Evolutionary conservation across 768 basidiomycete species (phyloP).

Genomic region (Inosperma sp.): DNA sequence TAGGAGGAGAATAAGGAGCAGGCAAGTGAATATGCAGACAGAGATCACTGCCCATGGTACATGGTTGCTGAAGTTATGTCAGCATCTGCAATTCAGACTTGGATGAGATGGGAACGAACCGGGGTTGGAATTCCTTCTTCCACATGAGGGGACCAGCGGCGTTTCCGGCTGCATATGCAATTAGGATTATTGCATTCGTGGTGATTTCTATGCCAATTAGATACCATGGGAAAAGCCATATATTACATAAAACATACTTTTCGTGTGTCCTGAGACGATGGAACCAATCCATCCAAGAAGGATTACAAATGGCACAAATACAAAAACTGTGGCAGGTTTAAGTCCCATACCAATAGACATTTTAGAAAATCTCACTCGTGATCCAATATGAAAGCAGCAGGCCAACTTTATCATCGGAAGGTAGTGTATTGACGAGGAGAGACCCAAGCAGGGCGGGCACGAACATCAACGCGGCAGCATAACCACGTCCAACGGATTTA

Average conservation of each 20-base stretch:
- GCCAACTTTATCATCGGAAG: slow-evolving; percentile 60
- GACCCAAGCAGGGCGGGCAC: slow-evolving; percentile 66
- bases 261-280: slow-evolving; percentile 68
- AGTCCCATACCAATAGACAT: too few relatives aligned
- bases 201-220: slow-evolving; percentile 57
- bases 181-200: slow-evolving; percentile 68
- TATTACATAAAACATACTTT: slow-evolving; percentile 42
- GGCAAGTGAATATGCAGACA: slow-evolving; percentile 52
- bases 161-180: slow-evolving; percentile 73
- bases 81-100: slow-evolving; percentile 40
- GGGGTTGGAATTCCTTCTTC: slow-evolving; percentile 63
- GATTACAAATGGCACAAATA: slow-evolving; percentile 61
- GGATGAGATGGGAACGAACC: slow-evolving; percentile 43
- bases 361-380: slow-evolving; percentile 45
- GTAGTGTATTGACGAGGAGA: slow-evolving; percentile 62
- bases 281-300: slow-evolving; percentile 67
- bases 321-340: slow-evolving; percentile 44
- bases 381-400: slow-evolving; percentile 75
- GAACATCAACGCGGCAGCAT: slow-evolving; percentile 58
- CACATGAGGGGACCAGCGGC: slow-evolving; percentile 75
- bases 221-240: background rate
- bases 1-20: slow-evolving; percentile 49
- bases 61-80: slow-evolving; percentile 42
- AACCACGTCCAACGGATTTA: slow-evolving; percentile 59
- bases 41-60: slow-evolving; percentile 74